These are phyloP conservation scores for Fusarium equiseti DNA, from an alignment of 2,329 filamentous ascomycete species.

Conservation along the genomic window DNA sequence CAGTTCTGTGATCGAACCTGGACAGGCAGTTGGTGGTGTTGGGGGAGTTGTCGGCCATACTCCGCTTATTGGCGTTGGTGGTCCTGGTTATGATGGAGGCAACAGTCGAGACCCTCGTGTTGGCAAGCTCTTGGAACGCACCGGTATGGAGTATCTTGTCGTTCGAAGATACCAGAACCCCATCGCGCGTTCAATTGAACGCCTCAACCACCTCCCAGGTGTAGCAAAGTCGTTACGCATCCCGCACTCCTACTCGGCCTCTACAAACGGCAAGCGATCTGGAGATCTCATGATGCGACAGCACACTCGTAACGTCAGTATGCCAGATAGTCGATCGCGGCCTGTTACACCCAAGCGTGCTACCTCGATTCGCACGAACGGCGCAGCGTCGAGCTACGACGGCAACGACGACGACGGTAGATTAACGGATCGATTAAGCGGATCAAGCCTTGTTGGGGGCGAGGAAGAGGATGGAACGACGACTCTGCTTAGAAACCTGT, in stretches of 20 bases:
- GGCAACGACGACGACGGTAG: conserved; percentile 59
- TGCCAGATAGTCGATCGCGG: conserved; percentile 51
- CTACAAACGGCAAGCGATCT: conserved; percentile 54
- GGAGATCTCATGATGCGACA: conserved; percentile 51
- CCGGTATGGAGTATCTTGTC: conserved; percentile 79
- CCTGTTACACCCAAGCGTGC: conserved; percentile 50
- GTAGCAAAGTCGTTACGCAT: conserved; percentile 64
- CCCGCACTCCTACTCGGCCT: conserved; percentile 55
- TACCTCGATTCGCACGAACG: conserved; percentile 55
- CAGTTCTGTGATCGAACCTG: conserved; percentile 76
- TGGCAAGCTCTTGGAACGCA: conserved; percentile 74
- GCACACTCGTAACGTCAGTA: conserved; percentile 57
- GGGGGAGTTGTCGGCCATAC: conserved; percentile 58
- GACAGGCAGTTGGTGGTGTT: conserved; percentile 57
- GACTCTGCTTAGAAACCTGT: conserved; percentile 67
- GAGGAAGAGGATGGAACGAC: conserved; percentile 65
- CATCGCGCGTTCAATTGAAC: conserved; percentile 70
- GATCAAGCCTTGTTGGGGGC: conserved; percentile 62
- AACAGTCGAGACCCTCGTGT: conserved; percentile 71
- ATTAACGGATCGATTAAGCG: conserved; percentile 61
- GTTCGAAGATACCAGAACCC: conserved; percentile 79
- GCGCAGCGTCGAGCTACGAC: conserved; percentile 60
- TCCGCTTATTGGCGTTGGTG: conserved; percentile 65
- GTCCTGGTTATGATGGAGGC: conserved; percentile 65
- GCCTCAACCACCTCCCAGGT: conserved; percentile 61